Conservation (phyloP, 768 basidiomycete genomes). For the Leccinum olivaceopallidum region DNA sequence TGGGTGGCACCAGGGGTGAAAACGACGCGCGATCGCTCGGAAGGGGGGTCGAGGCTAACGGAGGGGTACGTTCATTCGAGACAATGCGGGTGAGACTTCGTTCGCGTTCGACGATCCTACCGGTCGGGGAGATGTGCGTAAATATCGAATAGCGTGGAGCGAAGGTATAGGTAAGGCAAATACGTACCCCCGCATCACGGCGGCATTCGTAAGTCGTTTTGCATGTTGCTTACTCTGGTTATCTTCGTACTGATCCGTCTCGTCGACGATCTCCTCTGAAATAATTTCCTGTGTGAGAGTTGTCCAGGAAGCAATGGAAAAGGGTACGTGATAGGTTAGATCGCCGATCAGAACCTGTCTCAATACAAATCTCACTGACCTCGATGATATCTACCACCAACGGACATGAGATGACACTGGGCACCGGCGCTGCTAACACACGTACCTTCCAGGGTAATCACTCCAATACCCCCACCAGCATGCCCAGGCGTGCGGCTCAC, state of each 20-base stretch:
- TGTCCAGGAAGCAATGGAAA: not conserved
- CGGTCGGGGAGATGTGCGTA: not conserved
- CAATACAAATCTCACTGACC: slow-evolving; percentile 30
- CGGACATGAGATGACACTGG: not conserved
- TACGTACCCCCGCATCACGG: slow-evolving; percentile 74
- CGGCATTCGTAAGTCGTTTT: slow-evolving; percentile 67
- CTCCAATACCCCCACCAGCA: slow-evolving; percentile 84
- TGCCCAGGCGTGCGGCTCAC: slow-evolving; percentile 82
- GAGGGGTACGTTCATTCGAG: slow-evolving; percentile 38
- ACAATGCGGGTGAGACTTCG: slow-evolving; percentile 33
- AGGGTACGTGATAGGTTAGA: not conserved
- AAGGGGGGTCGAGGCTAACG: slow-evolving; percentile 26
- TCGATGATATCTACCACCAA: slow-evolving; percentile 67
- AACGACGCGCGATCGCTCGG: slow-evolving; percentile 12
- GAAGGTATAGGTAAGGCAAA: not conserved
- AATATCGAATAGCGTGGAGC: not conserved
- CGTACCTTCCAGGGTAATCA: slow-evolving; percentile 84
- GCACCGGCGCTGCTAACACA: not conserved
- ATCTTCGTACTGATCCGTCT: slow-evolving; percentile 88
- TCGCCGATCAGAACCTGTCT: not conserved
- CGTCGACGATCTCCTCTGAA: slow-evolving; percentile 93
- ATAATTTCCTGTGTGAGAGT: slow-evolving; percentile 75
- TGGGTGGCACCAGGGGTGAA: slow-evolving; percentile 11
- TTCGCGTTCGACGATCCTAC: slow-evolving; percentile 58
- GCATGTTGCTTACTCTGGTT: slow-evolving; percentile 80